Percentiles rank a stretch among this genome's conserved stretches.
phyloP scores from a whole-genome alignment of 345 rosid species.

The Sisymbrium irio region DNA sequence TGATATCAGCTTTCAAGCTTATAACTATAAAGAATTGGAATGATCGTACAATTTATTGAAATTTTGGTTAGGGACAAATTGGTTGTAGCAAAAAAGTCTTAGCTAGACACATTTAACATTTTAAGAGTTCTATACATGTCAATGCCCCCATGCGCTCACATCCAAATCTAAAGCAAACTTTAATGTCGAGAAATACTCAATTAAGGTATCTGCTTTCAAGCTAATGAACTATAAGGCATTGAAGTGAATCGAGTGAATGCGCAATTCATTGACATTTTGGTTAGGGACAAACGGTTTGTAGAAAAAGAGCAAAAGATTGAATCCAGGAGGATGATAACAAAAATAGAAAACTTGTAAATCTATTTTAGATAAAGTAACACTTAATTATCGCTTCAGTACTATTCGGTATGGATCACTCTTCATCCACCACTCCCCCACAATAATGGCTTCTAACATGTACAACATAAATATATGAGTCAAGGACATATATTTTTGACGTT shows the following conservation, averaged over 20 bases:
- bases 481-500: not conserved
- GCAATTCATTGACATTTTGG: conserved; percentile 16
- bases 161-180: not conserved
- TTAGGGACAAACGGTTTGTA: conserved; percentile 18
- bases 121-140: not conserved
- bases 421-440: conserved; percentile 19
- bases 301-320: conserved; percentile 2
- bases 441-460: conserved; percentile 24
- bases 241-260: not conserved
- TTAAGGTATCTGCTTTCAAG: conserved; percentile 1
- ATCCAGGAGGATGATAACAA: conserved; percentile 18
- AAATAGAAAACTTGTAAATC: not conserved
- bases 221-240: not conserved
- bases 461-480: conserved; percentile 1
- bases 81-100: not conserved
- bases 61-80: conserved; percentile 20
- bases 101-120: too few species aligned
- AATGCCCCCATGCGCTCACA: not conserved
- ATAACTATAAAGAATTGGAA: not conserved
- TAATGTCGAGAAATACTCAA: not conserved
- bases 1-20: not conserved
- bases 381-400: conserved; percentile 20
- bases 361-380: not conserved
- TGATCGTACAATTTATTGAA: conserved; percentile 8
- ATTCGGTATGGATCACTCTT: conserved; percentile 35